Base-by-base conservation (phyloP, 202 grass and related monocot species). In the Hordeum pubiflorum region DNA sequence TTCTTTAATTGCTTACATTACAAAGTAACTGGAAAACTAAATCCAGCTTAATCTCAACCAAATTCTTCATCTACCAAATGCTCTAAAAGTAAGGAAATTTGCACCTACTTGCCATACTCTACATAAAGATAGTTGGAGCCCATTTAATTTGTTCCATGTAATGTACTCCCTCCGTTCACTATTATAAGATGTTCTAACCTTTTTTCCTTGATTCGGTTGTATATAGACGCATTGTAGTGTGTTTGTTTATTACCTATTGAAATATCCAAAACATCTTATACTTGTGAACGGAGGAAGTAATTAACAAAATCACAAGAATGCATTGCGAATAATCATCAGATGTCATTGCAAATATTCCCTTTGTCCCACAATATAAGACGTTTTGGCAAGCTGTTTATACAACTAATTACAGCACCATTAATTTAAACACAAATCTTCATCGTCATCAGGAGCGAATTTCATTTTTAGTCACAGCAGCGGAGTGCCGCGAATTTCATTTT, bases 391-490 rank as follows among this genome's bases (percentile, higher is more conserved):
- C 29, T 31, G 29, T 31, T 31, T 31, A 31, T 31, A 31, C 29
- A 31, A 31, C 29, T 4, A 31, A 31, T 31, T 31, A 31, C 29
- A 31, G 29, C 3, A 31, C 29, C 29, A 31, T 31, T 31, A 31
- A 31, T 31, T 58, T 48, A 46, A 44, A 44, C 37, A 43, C 5
- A 43, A 66, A 20, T 50, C 13, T 37, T 20, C 6, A 12, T 4
- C 18, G 2, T 38, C 1, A 33, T 33, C 34, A 32, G 20, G 12
- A 55, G 64, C 1, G 54, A 9, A 76, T 52, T 21, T 6, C 24
- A 69, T 17, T 54, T 75, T 48, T 31, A 89, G 62, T 56, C 17
- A 56, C 91, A 89, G 81, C 84, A 89, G 59, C 90, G 89, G 46
- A 93, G 72, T n/a, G n/a, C n/a, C n/a, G 64, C 1, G 54, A 9